Conservation (phyloP, 2,329 filamentous ascomycete genomes). For the Aureobasidium sp. region DNA sequence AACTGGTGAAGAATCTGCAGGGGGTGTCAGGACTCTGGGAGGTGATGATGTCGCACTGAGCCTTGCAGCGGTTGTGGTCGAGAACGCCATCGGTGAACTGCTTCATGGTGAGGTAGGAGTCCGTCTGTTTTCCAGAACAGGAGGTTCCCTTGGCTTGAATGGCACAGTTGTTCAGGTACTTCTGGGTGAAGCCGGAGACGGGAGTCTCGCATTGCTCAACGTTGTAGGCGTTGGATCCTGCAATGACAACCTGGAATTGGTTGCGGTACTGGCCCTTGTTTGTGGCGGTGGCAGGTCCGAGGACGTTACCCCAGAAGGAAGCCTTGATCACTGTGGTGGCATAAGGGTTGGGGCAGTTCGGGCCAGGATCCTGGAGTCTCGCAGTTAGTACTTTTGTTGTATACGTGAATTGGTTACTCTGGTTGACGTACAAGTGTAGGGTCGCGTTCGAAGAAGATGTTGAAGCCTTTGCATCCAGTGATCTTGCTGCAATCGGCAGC, state of each 20-base stretch:
- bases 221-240: conserved; percentile 33
- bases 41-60: background rate
- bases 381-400: no score
- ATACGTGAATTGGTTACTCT: no score
- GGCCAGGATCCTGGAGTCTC: conserved; percentile 18
- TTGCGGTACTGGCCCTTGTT: conserved; percentile 27
- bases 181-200: background rate
- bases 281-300: conserved; percentile 19
- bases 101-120: background rate
- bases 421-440: conserved; percentile 16
- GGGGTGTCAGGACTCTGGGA: background rate
- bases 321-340: conserved; percentile 24
- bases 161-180: background rate
- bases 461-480: conserved; percentile 25
- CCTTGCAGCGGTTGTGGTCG: conserved; percentile 11
- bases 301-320: conserved; percentile 24
- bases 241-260: conserved; percentile 32
- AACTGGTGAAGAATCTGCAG: conserved; percentile 25
- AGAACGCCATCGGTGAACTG: conserved; percentile 5
- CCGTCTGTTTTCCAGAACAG: background rate
- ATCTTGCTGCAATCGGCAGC: conserved; percentile 21
- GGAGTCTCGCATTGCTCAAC: conserved; percentile 12
- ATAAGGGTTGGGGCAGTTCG: conserved; percentile 26
- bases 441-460: conserved; percentile 29
- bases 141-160: background rate